Conservation (phyloP, 805 yeast species). For the Kodamaea leandrae region DNA sequence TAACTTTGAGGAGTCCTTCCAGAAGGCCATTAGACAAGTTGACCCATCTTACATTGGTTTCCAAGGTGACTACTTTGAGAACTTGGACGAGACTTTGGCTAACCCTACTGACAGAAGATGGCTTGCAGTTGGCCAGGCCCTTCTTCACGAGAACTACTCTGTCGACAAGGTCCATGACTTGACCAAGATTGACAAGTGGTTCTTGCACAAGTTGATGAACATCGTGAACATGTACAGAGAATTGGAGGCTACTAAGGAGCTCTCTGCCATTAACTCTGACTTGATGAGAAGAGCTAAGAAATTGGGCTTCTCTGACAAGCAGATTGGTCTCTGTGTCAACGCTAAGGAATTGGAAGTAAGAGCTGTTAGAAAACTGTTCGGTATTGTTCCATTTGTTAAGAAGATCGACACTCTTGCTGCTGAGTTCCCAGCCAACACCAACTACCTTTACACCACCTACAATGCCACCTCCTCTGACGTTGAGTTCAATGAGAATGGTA, state of each 20-base stretch:
- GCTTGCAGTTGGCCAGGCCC: slow-evolving; percentile 97
- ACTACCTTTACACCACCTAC: slow-evolving; percentile 93
- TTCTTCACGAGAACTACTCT: slow-evolving; percentile 84
- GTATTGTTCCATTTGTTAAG: slow-evolving; percentile 89
- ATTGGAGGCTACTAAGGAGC: slow-evolving; percentile 57
- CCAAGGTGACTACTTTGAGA: slow-evolving; percentile 80
- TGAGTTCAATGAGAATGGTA: slow-evolving; percentile 82
- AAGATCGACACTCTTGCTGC: slow-evolving; percentile 97
- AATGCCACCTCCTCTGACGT: slow-evolving; percentile 87
- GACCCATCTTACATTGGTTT: slow-evolving; percentile 89
- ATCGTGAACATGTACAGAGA: slow-evolving; percentile 86
- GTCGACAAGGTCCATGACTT: slow-evolving; percentile 91
- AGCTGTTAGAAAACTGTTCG: slow-evolving; percentile 72
- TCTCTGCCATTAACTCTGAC: slow-evolving; percentile 63
- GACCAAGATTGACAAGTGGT: slow-evolving; percentile 94
- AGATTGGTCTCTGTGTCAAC: slow-evolving; percentile 76
- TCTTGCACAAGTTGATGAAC: slow-evolving; percentile 87
- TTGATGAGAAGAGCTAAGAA: slow-evolving; percentile 79
- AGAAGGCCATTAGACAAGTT: slow-evolving; percentile 94
- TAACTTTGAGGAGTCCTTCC: slow-evolving; percentile 95
- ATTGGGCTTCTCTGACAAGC: slow-evolving; percentile 93
- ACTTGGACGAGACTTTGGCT: slow-evolving; percentile 71
- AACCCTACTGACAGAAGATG: slow-evolving; percentile 96
- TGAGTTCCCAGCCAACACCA: slow-evolving; percentile 96
- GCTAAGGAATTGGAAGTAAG: slow-evolving; percentile 80